Evolutionary conservation across 768 basidiomycete genomes (phyloP).

Genomic region (Gymnopilus dilepis): DNA sequence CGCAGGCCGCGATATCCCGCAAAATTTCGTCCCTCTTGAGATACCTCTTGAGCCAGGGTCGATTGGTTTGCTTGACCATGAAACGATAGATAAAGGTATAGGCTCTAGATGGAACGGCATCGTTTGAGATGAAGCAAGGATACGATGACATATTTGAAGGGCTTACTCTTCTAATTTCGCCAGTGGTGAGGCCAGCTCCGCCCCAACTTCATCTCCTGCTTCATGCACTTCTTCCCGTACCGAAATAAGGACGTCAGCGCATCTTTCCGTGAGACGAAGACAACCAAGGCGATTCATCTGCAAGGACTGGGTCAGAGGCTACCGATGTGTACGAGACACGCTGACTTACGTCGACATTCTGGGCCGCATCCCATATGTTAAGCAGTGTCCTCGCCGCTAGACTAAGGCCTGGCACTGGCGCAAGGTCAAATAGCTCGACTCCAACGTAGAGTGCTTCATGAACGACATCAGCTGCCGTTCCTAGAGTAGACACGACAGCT

Average conservation of each 20-base stretch:
- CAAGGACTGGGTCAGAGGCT: background rate
- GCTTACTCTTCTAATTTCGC: slow-evolving; percentile 54
- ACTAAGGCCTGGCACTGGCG: slow-evolving; percentile 61
- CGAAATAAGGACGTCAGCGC: slow-evolving; percentile 69
- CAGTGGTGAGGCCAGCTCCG: slow-evolving; percentile 58
- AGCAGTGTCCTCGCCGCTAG: slow-evolving; percentile 57
- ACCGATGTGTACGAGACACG: no score
- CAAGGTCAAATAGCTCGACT: slow-evolving; percentile 50
- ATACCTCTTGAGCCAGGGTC: slow-evolving; percentile 82
- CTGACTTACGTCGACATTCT: slow-evolving; percentile 62
- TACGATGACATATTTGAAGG: background rate
- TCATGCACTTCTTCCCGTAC: slow-evolving; percentile 65
- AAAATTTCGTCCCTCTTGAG: slow-evolving; percentile 74
- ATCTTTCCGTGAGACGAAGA: slow-evolving; percentile 73
- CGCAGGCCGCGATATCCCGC: slow-evolving; percentile 55
- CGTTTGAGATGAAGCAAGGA: slow-evolving; percentile 5
- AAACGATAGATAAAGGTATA: slow-evolving; percentile 53
- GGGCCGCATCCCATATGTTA: slow-evolving; percentile 67
- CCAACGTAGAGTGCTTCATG: slow-evolving; percentile 51
- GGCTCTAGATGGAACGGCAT: slow-evolving; percentile 31
- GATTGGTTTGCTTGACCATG: slow-evolving; percentile 59
- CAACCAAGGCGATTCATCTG: slow-evolving; percentile 74
- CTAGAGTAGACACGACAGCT: slow-evolving; percentile 46
- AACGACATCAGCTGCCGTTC: slow-evolving; percentile 42
- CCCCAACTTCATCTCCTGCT: slow-evolving; percentile 56